Evolutionary conservation across 495 filamentous ascomycete genomes (phyloP), one percentile per base, ranked within the genome.

Genomic region (Cetradonia linearis): DNA sequence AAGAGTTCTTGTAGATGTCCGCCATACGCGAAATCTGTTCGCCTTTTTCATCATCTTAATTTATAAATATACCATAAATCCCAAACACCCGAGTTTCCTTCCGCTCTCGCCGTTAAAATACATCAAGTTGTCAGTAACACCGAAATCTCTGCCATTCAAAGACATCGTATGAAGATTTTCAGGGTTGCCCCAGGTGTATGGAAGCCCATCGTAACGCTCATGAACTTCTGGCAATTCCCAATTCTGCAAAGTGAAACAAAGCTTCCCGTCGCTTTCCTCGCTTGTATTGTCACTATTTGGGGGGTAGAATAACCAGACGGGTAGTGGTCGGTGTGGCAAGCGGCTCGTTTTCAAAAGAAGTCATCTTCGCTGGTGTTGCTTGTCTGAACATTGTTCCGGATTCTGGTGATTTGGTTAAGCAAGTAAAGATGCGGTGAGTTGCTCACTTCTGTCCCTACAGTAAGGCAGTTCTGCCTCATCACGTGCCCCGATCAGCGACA

Each of bases 1-100:
- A 11, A 5, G 52, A 27, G 18, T 11, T 20, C 30, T 27, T 20
- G 30, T 60, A 62, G n/a, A 62, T 59, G 0, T 62, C 56, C 20
- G 25, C 18, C 60, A 62, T 62, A 10, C 23, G 38, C 18, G 5
- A 14, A 14, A 62, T 25, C 44, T 62, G 53, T 28, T 37, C 38
- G 31, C 13, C 34, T 33, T 62, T 62, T n/a, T 63, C 61, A 14
- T 59, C 55, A 34, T 54, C 42, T 46, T 63, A 57, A 42, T 49
- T 63, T 6, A 60, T 63, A 40, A 56, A 63, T 28, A 63, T 34
- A 20, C 38, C 34, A 40, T 60, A 56, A n/a, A 63, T 52, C 61
- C 61, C 60, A n/a, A 37, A 55, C 6, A 8, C 13, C 8, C 5
- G 33, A 6, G 33, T 8, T 6, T 10, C 1, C 0, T 4, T 38